These are phyloP conservation scores for Jamesozyma hellenica DNA, from an alignment of 805 yeast species.

Conservation along the genomic window DNA sequence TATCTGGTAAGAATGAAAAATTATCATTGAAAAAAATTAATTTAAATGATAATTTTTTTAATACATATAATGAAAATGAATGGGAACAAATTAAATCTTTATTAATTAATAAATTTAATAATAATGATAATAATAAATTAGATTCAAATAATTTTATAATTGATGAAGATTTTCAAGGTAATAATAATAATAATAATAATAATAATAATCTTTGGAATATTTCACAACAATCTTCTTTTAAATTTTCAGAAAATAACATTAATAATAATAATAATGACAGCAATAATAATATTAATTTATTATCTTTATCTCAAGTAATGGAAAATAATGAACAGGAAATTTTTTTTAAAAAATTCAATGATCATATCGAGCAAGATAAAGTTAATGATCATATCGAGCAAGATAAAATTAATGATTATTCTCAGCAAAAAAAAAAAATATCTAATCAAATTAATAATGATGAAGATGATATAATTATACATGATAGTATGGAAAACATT, in stretches of 20 bases:
- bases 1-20: conserved; percentile 28
- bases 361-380: too few species aligned
- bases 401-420: too few species aligned
- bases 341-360: too few species aligned
- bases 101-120: conserved; percentile 17
- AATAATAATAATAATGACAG: not conserved
- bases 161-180: conserved; percentile 19
- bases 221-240: conserved; percentile 14
- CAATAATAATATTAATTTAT: conserved; percentile 5
- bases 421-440: not conserved
- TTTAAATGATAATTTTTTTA: conserved; percentile 3
- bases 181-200: conserved; percentile 22
- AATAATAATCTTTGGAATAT: conserved; percentile 16
- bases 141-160: too few species aligned
- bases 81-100: conserved; percentile 18
- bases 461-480: conserved; percentile 1
- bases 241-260: not conserved
- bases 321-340: conserved; percentile 14
- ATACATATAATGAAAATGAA: conserved; percentile 24
- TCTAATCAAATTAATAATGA: not conserved
- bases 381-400: too few species aligned
- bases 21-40: conserved; percentile 3
- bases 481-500: conserved; percentile 6
- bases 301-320: conserved; percentile 25
- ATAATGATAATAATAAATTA: conserved; percentile 8